Base-by-base conservation (phyloP, 2,329 filamentous ascomycete genomes). In the Talaromyces sp. region DNA sequence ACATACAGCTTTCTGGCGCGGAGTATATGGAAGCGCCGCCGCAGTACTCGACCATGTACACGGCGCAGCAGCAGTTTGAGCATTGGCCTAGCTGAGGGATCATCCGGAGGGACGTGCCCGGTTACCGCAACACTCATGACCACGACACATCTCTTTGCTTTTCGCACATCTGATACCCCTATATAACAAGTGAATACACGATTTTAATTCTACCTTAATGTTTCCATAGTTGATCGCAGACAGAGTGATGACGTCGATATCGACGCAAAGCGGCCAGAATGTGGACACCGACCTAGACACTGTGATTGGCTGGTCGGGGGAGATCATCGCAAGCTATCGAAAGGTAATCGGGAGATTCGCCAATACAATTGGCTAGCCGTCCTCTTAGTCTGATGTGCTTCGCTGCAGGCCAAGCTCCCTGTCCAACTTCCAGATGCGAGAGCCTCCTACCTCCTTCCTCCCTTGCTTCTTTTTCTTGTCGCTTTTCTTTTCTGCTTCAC, bases 21-120 rank as follows among this genome's bases (percentile, higher is more conserved):
- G 59, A 61, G 5, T 61, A 61, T 21, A 46, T 61, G 16, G 59
- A 61, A 35, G 39, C 48, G 23, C 59, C 59, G n/a, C 59, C 59
- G 11, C 59, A 60, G 39, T 33, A 42, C 31, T 28, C 46, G 18
- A 42, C 48, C 39, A 42, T 44, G 48, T 44, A 60, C 58, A 52
- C 39, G 16, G 33, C 33, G 35, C 58, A 39, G 46, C 58, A 60
- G 46, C 58, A 60, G 16, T 56, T 56, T 40, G 54, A 56, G 33
- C 54, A 57, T 57, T 57, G 37, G 31, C 50, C 50, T 37, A 14
- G 50, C 50, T 54, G 18, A 54, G 48, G 25, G 6, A 6, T 28
- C 3, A 3, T 6, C 6, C 28, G 28, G 6, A 28, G 6, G 6
- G 28, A 28, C n/a, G n/a, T n/a, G n/a, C n/a, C n/a, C n/a, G n/a